Base-by-base conservation (phyloP, 179 eudicot species). In the Sideroxylon spinosum region DNA sequence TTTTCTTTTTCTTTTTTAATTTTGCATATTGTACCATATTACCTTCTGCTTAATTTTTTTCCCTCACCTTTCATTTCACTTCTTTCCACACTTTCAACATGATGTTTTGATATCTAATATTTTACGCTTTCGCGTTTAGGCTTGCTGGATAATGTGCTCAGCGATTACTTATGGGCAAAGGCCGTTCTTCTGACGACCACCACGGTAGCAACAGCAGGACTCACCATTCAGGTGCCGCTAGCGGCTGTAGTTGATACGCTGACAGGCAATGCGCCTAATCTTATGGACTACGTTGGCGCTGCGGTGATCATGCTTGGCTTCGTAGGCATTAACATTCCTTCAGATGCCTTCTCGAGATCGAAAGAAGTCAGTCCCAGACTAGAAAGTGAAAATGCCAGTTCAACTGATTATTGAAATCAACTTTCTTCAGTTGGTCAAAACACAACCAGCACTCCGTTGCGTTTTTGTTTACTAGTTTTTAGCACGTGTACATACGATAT, bases 121-220 rank as follows among this genome's bases (percentile, higher is more conserved):
- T 67, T 22, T 25, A 7, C 49, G 22, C 53, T 49, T 50, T 75
- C 7, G 7, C 56, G 28, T 81, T 55, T 80, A 95, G 99, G 99
- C 73, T 85, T 95, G 81, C 79, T 93, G 73, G 99, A 93, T 82
- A 93, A 95, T 57, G 98, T 92, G 84, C 87, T 95, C 73, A 95
- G 99, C 57, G 98, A 95, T 78, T 95, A 93, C 85, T 66, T 93
- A 44, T 95, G 99, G 99, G 99, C 97, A 49, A 93, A 93, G 83
- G 98, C 99, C 22, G 94, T 95, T 80, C 90, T 95, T 76, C 85
- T 95, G 65, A 95, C 99, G 0, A 88, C 95, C 6, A 90, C 99
- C 17, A 95, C 99, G 23, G 98, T 93, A 48, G 97, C 97, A 44
- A 95, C 98, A 61, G 99, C 99, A n/a, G 99, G 99, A 63, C 97